Evolutionary conservation across 805 yeast species (phyloP), one percentile per base, ranked within the genome.

Genomic region (Blastobotrys terrestris): DNA sequence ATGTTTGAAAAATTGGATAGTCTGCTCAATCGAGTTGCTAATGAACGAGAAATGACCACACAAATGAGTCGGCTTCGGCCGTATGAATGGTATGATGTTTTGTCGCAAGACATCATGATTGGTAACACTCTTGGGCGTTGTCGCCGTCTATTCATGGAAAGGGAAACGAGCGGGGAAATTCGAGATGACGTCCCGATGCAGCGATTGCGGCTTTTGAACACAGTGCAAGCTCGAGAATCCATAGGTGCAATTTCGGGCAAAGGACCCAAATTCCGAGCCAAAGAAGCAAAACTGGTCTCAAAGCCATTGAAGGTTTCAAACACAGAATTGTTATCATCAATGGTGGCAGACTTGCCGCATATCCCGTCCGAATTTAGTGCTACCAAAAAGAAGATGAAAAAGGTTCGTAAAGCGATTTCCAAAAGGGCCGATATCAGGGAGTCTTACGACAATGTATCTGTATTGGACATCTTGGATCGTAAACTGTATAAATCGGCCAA

Each of bases 91-190:
- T n/a, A 13, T 22, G 55, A 54, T 35, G 31, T 58, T 4, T 11
- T 56, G 13, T 16, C 46, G 11, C 44, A 50, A 15, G 43, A 54
- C 21, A 39, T 44, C 15, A 16, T 15, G 15, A 40, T 45, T n/a
- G 60, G 61, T 3, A 31, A 52, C 15, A 44, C 58, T 7, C n/a
- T 54, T 19, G 41, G 26, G 11, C 51, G 61, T 18, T 57, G 60
- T 22, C 43, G 39, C 40, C 39, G 50, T 26, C 50, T 58, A n/a
- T 55, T 56, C 39, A 20, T 26, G 15, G 41, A 26, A 26, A 11
- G 11, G 35, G 35, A 26, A 11, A 26, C 35, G 35, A 26, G 35
- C 35, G 35, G 35, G 35, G 11, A 26, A 11, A 26, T 26, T 26
- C 35, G 35, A 26, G 35, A 26, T 26, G 11, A 11, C 35, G 11